Evolutionary conservation across 2,329 filamentous ascomycete species (phyloP), one percentile per base, ranked within the genome.

Genomic region (Metarhizium rileyi): DNA sequence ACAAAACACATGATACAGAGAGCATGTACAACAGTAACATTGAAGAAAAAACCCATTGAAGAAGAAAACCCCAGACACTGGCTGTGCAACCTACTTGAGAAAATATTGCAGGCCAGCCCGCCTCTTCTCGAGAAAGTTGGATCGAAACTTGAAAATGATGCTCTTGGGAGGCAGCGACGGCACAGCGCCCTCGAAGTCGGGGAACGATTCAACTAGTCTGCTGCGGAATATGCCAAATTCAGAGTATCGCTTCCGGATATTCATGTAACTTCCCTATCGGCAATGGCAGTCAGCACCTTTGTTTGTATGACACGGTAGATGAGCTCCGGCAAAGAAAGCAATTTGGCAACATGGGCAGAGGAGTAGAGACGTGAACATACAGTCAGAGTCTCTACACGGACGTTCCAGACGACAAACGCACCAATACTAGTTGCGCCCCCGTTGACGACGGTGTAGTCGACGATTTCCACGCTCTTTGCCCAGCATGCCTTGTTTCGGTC

Each of bases 361-460:
- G 26, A 23, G 2, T 6, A 7, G 28, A 12, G 28, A 30, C 4
- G 25, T 7, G 1, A 36, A 76, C 81, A 65, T 64, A 90, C 89
- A 66, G 82, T 85, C 46, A 97, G 71, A 3, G 90, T 96, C 65
- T 93, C 83, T 42, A 98, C 87, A 44, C 77, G 81, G 60, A 93
- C 90, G 63, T 89, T 93, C 87, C 88, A 98, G 7, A 95, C 90
- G 1, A 96, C 88, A 70, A 97, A 98, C 2, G 90, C 87, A n/a
- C 91, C 91, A 26, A 81, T 74, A 56, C 74, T 78, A 14, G 74
- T 77, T 33, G 74, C 64, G 54, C 75, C 74, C 46, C 77, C 73
- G 52, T 80, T 78, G 43, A 84, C 74, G 20, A 80, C 58, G 10
- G 77, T 76, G 61, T 78, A 69, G 59, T 80, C 76, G 35, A 73